phyloP scores from a whole-genome alignment of 2,329 filamentous ascomycete genomes.

The Botrytis sinoallii region DNA sequence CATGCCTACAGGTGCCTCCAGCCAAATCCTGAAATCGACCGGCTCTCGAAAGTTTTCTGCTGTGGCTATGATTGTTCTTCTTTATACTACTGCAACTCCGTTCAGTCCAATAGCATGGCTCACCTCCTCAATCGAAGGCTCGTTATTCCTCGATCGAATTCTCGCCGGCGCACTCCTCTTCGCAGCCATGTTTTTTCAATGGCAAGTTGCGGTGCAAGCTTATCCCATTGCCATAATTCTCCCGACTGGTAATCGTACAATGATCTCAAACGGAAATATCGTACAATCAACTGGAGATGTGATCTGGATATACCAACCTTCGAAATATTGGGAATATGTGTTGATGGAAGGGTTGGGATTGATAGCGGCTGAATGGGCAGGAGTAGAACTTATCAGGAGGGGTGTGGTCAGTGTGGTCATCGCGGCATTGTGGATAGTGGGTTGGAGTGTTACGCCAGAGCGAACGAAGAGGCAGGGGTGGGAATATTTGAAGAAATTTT shows the following conservation, averaged over 20 bases:
- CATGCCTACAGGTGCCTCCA: neutral
- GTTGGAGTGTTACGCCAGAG: slow-evolving; percentile 24
- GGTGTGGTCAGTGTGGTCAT: slow-evolving; percentile 19
- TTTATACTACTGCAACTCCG: slow-evolving; percentile 26
- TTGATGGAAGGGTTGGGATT: slow-evolving; percentile 18
- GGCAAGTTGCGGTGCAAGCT: slow-evolving; percentile 26
- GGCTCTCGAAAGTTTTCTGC: slow-evolving; percentile 11
- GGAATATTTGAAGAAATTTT: slow-evolving; percentile 27
- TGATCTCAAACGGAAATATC: slow-evolving; percentile 7
- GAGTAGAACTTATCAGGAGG: slow-evolving; percentile 24
- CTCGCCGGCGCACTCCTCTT: slow-evolving; percentile 25
- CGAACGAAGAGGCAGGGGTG: slow-evolving; percentile 23
- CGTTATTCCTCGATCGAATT: slow-evolving; percentile 26
- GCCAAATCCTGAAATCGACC: slow-evolving; percentile 1
- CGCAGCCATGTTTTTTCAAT: slow-evolving; percentile 27
- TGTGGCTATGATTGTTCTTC: slow-evolving; percentile 7
- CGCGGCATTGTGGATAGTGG: slow-evolving; percentile 25
- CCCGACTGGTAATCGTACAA: neutral
- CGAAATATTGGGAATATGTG: slow-evolving; percentile 26
- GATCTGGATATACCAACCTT: slow-evolving; percentile 24
- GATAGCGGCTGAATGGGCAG: slow-evolving; percentile 19
- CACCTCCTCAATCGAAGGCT: slow-evolving; percentile 19
- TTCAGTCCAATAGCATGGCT: slow-evolving; percentile 29
- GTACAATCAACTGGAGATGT: slow-evolving; percentile 12
- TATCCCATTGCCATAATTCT: slow-evolving; percentile 18